Percentiles rank a stretch among this genome's conserved stretches.
Conservation (phyloP, 768 basidiomycete species). For the Lanmaoa rubissima region DNA sequence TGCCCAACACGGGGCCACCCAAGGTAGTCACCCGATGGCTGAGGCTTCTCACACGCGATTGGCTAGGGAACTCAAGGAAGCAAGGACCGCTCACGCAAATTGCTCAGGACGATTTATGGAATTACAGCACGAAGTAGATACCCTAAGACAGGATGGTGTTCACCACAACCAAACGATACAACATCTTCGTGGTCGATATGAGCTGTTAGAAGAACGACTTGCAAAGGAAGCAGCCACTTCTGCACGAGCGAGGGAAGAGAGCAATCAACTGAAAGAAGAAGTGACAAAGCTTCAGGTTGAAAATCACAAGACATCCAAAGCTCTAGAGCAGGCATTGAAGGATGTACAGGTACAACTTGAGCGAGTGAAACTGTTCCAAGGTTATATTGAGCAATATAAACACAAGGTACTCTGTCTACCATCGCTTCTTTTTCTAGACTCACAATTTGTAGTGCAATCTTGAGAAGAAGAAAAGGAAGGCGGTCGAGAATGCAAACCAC, state of each 20-base stretch:
- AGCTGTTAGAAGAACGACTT: constrained; percentile 10
- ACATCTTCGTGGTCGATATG: constrained; percentile 17
- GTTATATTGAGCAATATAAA: constrained; percentile 20
- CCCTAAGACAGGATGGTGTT: constrained; percentile 4
- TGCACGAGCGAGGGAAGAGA: constrained; percentile 12
- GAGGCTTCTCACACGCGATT: constrained; percentile 12
- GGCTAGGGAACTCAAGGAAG: constrained; percentile 12
- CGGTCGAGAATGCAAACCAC: constrained; percentile 14
- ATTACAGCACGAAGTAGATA: constrained; percentile 13
- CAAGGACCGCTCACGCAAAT: constrained; percentile 12
- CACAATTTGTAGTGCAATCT: constrained; percentile 17
- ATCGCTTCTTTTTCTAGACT: background rate
- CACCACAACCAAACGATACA: constrained; percentile 10
- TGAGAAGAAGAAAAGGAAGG: constrained; percentile 29
- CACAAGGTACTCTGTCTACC: constrained; percentile 17
- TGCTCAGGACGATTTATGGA: constrained; percentile 10
- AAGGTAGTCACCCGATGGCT: background rate
- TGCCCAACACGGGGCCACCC: constrained; percentile 5
- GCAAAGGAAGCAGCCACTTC: constrained; percentile 4
- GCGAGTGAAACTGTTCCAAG: constrained; percentile 24
- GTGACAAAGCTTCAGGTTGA: constrained; percentile 22
- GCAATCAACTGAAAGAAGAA: constrained; percentile 20
- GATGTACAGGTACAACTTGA: constrained; percentile 18
- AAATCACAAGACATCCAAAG: constrained; percentile 17
- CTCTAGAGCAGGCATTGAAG: constrained; percentile 14